A percentile compares a stretch with the other conserved stretches of the same genome.
Conservation (phyloP, 2,329 filamentous ascomycete genomes). For the Aspergillus glaucus region DNA sequence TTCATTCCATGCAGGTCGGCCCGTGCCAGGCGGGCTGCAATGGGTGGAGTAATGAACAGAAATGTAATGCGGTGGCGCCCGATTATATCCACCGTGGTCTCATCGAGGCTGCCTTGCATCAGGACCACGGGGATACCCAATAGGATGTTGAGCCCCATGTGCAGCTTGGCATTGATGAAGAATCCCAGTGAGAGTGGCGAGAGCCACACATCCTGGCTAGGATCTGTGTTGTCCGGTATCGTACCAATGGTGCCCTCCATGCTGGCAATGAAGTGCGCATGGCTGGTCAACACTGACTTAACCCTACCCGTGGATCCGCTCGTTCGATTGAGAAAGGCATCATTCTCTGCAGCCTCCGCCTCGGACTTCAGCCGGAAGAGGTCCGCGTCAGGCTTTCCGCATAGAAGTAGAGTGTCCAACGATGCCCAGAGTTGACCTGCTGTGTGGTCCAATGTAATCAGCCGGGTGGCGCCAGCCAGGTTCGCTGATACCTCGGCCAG, state of each 20-base stretch:
- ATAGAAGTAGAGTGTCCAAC: slow-evolving; percentile 13
- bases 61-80: slow-evolving; percentile 15
- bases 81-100: slow-evolving; percentile 12
- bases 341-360: too few species aligned
- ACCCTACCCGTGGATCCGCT: slow-evolving; percentile 15
- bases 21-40: slow-evolving; percentile 17
- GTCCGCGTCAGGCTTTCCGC: neutral
- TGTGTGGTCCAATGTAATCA: slow-evolving; percentile 4
- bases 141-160: slow-evolving; percentile 20
- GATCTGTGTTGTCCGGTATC: slow-evolving; percentile 17
- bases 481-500: slow-evolving; percentile 10
- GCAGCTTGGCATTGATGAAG: slow-evolving; percentile 23
- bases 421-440: slow-evolving; percentile 1
- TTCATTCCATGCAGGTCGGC: slow-evolving; percentile 3
- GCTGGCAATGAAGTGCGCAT: slow-evolving; percentile 16
- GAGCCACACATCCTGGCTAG: slow-evolving; percentile 16
- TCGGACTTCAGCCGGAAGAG: too few species aligned
- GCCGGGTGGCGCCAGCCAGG: slow-evolving; percentile 5
- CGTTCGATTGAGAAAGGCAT: slow-evolving; percentile 7
- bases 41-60: slow-evolving; percentile 18
- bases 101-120: slow-evolving; percentile 11
- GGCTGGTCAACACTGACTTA: slow-evolving; percentile 16
- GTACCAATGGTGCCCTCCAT: slow-evolving; percentile 16
- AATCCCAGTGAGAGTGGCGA: slow-evolving; percentile 19
- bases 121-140: slow-evolving; percentile 22